Evolutionary conservation across 345 rosid genomes (phyloP).

Genomic region (Zanthoxylum bungeanum): DNA sequence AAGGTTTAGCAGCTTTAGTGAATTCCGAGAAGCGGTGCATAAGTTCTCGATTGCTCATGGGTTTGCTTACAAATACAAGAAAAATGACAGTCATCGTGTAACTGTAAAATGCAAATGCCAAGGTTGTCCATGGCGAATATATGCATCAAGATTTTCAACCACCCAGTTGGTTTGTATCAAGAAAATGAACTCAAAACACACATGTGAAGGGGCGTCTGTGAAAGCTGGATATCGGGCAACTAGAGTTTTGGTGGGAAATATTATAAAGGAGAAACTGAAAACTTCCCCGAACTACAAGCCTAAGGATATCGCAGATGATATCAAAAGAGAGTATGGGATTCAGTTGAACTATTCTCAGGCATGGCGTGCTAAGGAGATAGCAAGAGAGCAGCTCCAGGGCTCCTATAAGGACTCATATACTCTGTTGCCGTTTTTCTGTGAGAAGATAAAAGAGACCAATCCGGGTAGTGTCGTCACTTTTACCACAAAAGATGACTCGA

Average conservation of each 20-base stretch:
- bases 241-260: conserved; percentile 92
- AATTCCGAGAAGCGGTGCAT: conserved; percentile 88
- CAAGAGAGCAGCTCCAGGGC: conserved; percentile 94
- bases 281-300: conserved; percentile 83
- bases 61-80: conserved; percentile 85
- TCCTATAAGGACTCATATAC: conserved; percentile 81
- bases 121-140: conserved; percentile 95
- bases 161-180: conserved; percentile 82
- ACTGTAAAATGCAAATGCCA: conserved; percentile 83
- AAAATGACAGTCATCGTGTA: conserved; percentile 87
- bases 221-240: conserved; percentile 86
- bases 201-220: conserved; percentile 78
- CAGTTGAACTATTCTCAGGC: conserved; percentile 91
- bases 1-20: conserved; percentile 71
- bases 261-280: conserved; percentile 84
- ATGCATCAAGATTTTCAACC: conserved; percentile 77
- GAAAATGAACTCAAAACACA: conserved; percentile 79
- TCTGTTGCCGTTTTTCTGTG: conserved; percentile 79
- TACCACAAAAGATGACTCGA: conserved; percentile 82
- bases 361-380: conserved; percentile 92
- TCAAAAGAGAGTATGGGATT: conserved; percentile 84
- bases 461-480: conserved; percentile 81
- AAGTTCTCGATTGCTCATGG: conserved; percentile 87
- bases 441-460: conserved; percentile 88
- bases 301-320: conserved; percentile 87